Evolutionary conservation across 345 rosid species (phyloP), one percentile per base, ranked within the genome.

Genomic region (Camelina laxa): DNA sequence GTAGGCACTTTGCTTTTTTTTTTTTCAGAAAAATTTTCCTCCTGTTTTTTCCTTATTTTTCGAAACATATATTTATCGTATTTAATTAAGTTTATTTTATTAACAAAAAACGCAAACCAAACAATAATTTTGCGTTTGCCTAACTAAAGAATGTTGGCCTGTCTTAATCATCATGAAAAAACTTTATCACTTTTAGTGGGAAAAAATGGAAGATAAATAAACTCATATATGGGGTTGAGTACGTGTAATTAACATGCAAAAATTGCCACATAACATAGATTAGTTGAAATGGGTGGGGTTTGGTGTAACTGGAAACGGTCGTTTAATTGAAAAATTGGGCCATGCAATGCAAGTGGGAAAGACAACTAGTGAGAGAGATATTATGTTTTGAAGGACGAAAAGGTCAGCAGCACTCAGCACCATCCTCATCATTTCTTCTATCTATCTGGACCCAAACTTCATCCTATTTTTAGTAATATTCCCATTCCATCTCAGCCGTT

Each of bases 371-470:
- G 22, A 57, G 20, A 74, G 30, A 27, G 30, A 27, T 27, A 27
- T 27, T 47, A 41, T 73, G 71, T 33, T 56, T 45, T 33, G 9
- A 22, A 17, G 17, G 71, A 65, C 16, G 49, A 49, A 67, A 57
- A 58, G 71, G 66, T 74, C 78, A 74, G 36, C 36, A 33, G 36
- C 36, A 33, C 36, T 33, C 36, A 7, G 51, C 60, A 58, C 50
- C 60, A 66, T 66, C 66, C 66, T 65, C 66, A 2, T 35, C 59
- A 12, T 57, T 57, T 20, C 30, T 65, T 74, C 77, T 45, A 27
- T 74, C 77, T 45, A 27, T 67, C 67, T 68, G 75, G 79, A 60
- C 74, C 74, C 79, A 68, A 75, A 68, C 57, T 69, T 68, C 39
- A 68, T 69, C 74, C 79, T 51, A 54, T 68, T 68, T 69, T 75